phyloP scores from a whole-genome alignment of 768 basidiomycete species.

The Xerocomellus dryophilus region DNA sequence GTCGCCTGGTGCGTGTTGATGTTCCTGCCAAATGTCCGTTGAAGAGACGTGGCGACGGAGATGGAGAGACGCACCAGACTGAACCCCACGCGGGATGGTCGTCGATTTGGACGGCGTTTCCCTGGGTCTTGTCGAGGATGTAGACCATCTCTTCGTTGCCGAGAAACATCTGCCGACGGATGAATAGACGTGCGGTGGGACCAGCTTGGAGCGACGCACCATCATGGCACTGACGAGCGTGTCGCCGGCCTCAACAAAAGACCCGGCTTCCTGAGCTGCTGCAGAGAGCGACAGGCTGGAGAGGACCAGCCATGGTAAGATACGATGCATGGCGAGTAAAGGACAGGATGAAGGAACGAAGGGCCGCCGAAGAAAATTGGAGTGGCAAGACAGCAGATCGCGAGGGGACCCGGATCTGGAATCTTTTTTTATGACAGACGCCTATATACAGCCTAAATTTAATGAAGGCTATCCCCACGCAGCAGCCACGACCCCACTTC shows the following conservation, averaged over 20 bases:
- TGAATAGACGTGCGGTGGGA: not conserved
- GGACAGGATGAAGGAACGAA: conserved; percentile 3
- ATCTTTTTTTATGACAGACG: too few species aligned
- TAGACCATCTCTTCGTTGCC: conserved; percentile 80
- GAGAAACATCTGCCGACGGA: conserved; percentile 59
- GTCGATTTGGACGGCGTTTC: conserved; percentile 60
- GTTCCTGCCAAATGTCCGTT: conserved; percentile 12
- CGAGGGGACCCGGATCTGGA: too few species aligned
- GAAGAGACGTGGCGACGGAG: not conserved
- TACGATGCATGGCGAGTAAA: conserved; percentile 1
- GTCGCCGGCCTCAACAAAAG: conserved; percentile 20
- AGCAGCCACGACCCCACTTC: too few species aligned
- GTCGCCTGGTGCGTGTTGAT: conserved; percentile 20
- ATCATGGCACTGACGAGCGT: conserved; percentile 53
- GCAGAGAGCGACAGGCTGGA: conserved; percentile 2
- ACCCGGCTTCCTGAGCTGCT: conserved; percentile 15
- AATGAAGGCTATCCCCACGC: too few species aligned
- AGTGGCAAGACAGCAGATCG: too few species aligned
- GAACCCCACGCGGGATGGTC: conserved; percentile 75
- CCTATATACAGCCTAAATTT: too few species aligned
- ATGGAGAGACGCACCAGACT: conserved; percentile 44
- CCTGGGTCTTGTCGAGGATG: conserved; percentile 85
- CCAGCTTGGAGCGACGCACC: conserved; percentile 20
- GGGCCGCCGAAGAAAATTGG: too few species aligned
- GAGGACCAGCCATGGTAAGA: conserved; percentile 8